Base-by-base conservation (phyloP, 345 rosid genomes). In the Eucalyptus leucophloia region DNA sequence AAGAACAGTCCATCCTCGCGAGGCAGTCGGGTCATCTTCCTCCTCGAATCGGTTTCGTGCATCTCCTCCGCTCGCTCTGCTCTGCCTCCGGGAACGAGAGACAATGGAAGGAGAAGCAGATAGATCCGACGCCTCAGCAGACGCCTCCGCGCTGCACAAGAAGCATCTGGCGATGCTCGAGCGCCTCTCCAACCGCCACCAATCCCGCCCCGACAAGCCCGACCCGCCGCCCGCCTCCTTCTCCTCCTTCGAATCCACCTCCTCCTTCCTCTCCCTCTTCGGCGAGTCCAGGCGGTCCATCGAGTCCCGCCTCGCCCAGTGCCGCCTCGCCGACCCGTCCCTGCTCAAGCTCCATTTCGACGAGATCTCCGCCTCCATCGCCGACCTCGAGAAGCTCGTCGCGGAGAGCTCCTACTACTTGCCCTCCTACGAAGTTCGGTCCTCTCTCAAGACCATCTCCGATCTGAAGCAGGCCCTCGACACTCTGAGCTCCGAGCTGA, bases 391-490 rank as follows among this genome's bases (percentile, higher is more conserved):
- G 88, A 93, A 95, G 88, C 94, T 96, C 58, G 93, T 97, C 72
- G 97, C 98, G 47, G 94, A 96, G 90, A 97, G 92, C 91, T 95
- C 99, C 7, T 96, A 95, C 91, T 90, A 87, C 87, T 93, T 97
- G 87, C 99, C 99, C 26, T 92, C 99, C 37, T 95, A 96, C 92
- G 97, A 98, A 67, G 95, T 97, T 50, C 92, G 98, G 80, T 94
- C 97, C 54, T 94, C 97, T 67, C 97, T 98, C 65, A 94, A 92
- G 93, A 89, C 94, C 49, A 86, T 95, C 83, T 92, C 98, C 6
- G 96, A 98, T 86, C 94, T 97, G 88, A 97, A 92, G 88, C 98
- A 94, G 45, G 90, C 92, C 51, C 93, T 97, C 34, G 97, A 97
- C n/a, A 91, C 1, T 51, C 91, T 96, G 49, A 88, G 90, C 88